Evolutionary conservation across 495 filamentous ascomycete species (phyloP).

Genomic region (Trichocladium antarcticum): DNA sequence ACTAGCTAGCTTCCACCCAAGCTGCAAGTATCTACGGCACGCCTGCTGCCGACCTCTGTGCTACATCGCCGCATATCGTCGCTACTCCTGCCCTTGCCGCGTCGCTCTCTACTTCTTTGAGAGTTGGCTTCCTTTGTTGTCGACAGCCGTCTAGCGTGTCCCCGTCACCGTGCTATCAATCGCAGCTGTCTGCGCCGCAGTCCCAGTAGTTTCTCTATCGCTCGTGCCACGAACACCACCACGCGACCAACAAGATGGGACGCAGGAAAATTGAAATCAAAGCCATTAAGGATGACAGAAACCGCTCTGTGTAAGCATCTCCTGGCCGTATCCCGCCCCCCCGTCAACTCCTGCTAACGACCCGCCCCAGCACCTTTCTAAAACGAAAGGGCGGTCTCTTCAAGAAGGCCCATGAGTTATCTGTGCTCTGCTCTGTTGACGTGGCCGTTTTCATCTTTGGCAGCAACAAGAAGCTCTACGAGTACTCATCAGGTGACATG

Average conservation of each 20-base stretch:
- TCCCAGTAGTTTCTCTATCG: neutral
- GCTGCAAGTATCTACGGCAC: neutral
- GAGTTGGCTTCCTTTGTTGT: conserved; percentile 4
- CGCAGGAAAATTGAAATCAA: conserved; percentile 94
- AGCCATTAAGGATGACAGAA: conserved; percentile 98
- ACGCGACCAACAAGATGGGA: conserved; percentile 40
- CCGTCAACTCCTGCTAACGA: conserved; percentile 26
- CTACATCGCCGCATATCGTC: neutral
- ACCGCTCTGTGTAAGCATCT: conserved; percentile 85
- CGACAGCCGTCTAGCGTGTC: neutral
- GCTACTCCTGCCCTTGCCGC: neutral
- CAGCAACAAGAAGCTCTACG: conserved; percentile 94
- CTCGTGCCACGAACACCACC: neutral
- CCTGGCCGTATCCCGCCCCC: conserved; percentile 1
- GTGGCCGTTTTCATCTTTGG: conserved; percentile 98
- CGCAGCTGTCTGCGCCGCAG: neutral
- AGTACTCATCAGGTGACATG: conserved; percentile 92
- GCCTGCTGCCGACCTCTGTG: neutral
- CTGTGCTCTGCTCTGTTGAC: conserved; percentile 94
- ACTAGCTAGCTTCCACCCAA: neutral
- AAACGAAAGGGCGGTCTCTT: conserved; percentile 98
- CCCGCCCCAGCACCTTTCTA: conserved; percentile 77
- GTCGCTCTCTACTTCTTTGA: conserved; percentile 1
- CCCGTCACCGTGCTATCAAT: neutral
- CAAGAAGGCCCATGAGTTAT: conserved; percentile 98